A percentile compares a stretch with the other conserved stretches of the same genome.
These are phyloP conservation scores for Paxillus rubicundulus DNA, from an alignment of 768 basidiomycete genomes.

Conservation along the genomic window DNA sequence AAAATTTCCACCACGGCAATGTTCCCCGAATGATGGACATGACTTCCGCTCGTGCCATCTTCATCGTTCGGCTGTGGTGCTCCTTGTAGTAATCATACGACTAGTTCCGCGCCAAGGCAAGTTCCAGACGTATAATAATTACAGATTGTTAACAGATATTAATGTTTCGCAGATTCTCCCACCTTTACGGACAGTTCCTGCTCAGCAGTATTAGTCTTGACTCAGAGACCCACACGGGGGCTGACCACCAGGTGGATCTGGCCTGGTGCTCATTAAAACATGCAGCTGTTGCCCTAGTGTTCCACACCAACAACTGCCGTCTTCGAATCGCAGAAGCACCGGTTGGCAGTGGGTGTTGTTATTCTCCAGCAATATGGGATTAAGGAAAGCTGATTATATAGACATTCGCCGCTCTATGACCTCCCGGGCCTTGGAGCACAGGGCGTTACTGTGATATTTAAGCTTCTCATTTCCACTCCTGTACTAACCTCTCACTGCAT, in stretches of 20 bases:
- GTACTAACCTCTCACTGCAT: neutral
- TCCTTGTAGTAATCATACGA: neutral
- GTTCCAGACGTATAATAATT: too few relatives aligned
- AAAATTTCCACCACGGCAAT: constrained; percentile 12
- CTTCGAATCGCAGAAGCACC: constrained; percentile 10
- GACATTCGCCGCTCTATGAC: constrained; percentile 15
- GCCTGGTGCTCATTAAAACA: neutral
- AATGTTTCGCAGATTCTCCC: too few relatives aligned
- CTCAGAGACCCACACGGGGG: too few relatives aligned
- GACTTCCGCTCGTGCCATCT: neutral
- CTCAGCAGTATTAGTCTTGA: too few relatives aligned
- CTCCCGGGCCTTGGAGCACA: neutral
- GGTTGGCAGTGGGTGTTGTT: constrained; percentile 4
- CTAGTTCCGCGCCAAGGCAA: too few relatives aligned
- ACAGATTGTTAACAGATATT: too few relatives aligned
- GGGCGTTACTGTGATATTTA: neutral
- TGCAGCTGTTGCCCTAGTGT: neutral
- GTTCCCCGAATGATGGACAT: neutral
- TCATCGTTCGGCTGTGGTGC: neutral
- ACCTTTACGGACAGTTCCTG: too few relatives aligned
- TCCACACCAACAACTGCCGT: constrained; percentile 13
- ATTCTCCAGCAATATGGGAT: constrained; percentile 17
- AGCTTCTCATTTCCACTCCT: neutral
- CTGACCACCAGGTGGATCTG: too few relatives aligned
- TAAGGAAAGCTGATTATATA: constrained; percentile 20